Evolutionary conservation across 2,329 filamentous ascomycete species (phyloP), one percentile per base, ranked within the genome.

Genomic region (Fusarium drepaniforme): DNA sequence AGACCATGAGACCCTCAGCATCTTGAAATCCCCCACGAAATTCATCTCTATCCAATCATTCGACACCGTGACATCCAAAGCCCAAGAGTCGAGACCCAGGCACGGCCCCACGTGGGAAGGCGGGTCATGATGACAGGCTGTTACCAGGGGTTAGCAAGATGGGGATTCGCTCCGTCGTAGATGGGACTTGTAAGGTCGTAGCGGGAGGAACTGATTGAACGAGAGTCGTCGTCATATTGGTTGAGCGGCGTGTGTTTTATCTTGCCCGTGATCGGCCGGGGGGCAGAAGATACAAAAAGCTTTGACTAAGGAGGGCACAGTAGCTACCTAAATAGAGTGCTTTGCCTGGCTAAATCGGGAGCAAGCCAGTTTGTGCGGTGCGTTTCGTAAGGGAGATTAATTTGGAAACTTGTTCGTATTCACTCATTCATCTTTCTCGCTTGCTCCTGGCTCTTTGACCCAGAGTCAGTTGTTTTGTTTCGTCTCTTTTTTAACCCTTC

Each of bases 31-130:
- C 28, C 49, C 28, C 60, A 25, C 30, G 49, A 33, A 56, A 56
- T 35, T 35, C 49, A 56, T 56, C 49, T 49, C 28, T 56, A 18
- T 56, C 77, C 77, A 78, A 79, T 78, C 77, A 71, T 65, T 71
- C 58, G 49, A 16, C 75, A 79, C 68, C 77, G 75, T 78, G 75
- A 66, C 38, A 44, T 18, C 21, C 37, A 44, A 25, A 33, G 60
- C 56, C 37, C 51, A 33, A 61, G 28, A 28, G 33, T 23, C 21
- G 30, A 62, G 13, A 30, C 40, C 66, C 64, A 68, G 40, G 33
- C n/a, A 40, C 16, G 18, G 51, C 62, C 61, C 74, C 77, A 79
- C 77, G 77, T 79, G 77, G 64, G 28, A 61, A 3, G 21, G 42
- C 35, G 40, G 38, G 33, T 61, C 46, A 67, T 30, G 49, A 51